Conservation (phyloP, 805 yeast genomes). For the Yarrowia keelungensis region DNA sequence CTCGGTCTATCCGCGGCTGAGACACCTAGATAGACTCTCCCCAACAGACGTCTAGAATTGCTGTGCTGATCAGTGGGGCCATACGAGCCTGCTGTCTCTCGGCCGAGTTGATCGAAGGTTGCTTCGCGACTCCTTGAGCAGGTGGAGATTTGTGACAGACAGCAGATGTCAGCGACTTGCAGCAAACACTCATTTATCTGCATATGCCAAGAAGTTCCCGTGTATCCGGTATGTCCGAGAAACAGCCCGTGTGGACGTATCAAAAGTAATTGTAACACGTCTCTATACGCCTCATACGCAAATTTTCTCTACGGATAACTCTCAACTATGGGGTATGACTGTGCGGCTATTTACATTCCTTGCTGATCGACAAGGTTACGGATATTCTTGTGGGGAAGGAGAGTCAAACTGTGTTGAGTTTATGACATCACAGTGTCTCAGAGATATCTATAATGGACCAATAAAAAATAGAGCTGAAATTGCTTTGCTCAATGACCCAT, state of each 20-base stretch:
- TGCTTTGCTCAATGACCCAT: not conserved
- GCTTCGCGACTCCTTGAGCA: not conserved
- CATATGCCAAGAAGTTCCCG: not conserved
- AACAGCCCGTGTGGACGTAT: not conserved
- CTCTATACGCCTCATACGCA: no score
- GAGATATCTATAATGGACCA: not conserved
- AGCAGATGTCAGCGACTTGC: no score
- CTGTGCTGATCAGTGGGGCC: slow-evolving; percentile 18
- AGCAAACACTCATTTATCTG: not conserved
- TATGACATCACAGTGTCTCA: not conserved
- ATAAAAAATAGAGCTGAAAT: not conserved
- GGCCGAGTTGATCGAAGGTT: not conserved
- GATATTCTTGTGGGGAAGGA: slow-evolving; percentile 8
- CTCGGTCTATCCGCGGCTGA: slow-evolving; percentile 24
- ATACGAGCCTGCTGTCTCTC: not conserved
- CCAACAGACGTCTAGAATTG: slow-evolving; percentile 22
- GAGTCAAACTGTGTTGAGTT: not conserved
- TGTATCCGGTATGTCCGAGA: not conserved
- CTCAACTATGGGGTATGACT: not conserved
- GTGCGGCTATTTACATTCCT: slow-evolving; percentile 27
- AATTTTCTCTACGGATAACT: no score
- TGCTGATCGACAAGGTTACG: slow-evolving; percentile 20
- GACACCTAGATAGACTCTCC: slow-evolving; percentile 1
- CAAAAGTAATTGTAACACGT: not conserved
- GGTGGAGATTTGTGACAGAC: no score